Percentiles rank a stretch among this genome's conserved stretches.
phyloP scores from a whole-genome alignment of 495 filamentous ascomycete genomes.

The Aspergillus nidulans region DNA sequence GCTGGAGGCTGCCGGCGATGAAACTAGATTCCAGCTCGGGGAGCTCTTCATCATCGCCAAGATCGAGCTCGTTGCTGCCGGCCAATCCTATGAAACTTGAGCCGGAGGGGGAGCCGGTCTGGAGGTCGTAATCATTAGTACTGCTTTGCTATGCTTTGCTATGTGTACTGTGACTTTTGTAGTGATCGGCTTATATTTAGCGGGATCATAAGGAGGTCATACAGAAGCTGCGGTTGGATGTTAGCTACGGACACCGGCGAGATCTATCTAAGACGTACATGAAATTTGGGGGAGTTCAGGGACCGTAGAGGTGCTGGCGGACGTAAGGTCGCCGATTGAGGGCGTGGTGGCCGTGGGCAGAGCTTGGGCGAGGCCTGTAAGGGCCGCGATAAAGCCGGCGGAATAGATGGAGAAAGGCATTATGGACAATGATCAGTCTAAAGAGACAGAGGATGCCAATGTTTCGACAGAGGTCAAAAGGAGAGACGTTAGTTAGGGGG shows the following conservation, averaged over 20 bases:
- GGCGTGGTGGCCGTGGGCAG: background rate
- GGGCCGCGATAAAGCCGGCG: background rate
- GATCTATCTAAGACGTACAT: background rate
- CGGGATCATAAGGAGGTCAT: background rate
- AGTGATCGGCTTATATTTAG: background rate
- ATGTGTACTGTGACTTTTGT: background rate
- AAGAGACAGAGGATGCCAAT: background rate
- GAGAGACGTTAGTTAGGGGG: background rate
- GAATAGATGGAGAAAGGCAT: constrained; percentile 2
- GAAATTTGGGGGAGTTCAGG: background rate
- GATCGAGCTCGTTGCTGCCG: background rate
- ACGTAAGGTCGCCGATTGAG: background rate
- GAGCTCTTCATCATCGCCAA: background rate
- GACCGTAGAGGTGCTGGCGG: background rate
- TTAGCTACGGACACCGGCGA: background rate
- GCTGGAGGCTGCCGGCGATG: constrained; percentile 81
- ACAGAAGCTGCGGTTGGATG: background rate
- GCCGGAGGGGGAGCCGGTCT: constrained; percentile 4
- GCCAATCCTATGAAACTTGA: constrained; percentile 4
- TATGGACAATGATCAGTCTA: background rate
- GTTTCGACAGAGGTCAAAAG: background rate
- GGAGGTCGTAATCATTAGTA: background rate
- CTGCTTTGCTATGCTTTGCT: background rate
- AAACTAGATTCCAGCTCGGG: constrained; percentile 70
- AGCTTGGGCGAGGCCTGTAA: background rate